Base-by-base conservation (phyloP, 2,329 filamentous ascomycete species). In the Ophidiomyces ophidiicola region DNA sequence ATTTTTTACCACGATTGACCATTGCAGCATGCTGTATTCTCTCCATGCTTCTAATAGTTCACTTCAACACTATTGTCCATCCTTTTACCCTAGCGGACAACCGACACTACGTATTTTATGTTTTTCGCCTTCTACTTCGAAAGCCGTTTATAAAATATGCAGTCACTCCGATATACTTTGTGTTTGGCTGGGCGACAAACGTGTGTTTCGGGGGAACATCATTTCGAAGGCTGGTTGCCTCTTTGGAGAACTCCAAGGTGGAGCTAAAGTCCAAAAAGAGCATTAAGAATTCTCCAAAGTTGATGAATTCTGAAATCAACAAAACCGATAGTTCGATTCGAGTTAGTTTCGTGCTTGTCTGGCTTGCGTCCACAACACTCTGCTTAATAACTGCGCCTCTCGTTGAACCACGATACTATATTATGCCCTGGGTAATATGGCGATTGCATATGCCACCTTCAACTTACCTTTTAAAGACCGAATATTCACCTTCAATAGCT, bases 31-130 rank as follows among this genome's bases (percentile, higher is more conserved):
- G 50, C 14, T 58, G 64, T 36, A 46, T 66, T 6, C 47, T 58
- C 4, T 24, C 64, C 6, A 71, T 71, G 48, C 50, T 68, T 12
- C 51, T 57, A 5, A 60, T 69, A 2, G 76, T 94, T 17, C 73
- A 75, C 46, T 80, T 74, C 69, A 96, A 94, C 68, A 98, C 90
- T 23, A 80, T 94, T 46, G 74, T 96, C 30, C 90, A 98, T 54
- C 88, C 90, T 0, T 98, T 96, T 57, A 94, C 87, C 0, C 72
- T 96, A 1, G 90, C 90, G 23, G 90, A 98, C 60, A 98, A 98
- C 59, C 72, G 90, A 2, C 90, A 98, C 59, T 98, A 94, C 64
- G 80, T 93, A 58, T 98, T 98, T 60, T 98, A 98, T 63, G 68
- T 93, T 44, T 98, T 98, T 67, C 78, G 86, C 1, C 76, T 86